phyloP scores from a whole-genome alignment of 306 rosid species.

The Delonix regia region DNA sequence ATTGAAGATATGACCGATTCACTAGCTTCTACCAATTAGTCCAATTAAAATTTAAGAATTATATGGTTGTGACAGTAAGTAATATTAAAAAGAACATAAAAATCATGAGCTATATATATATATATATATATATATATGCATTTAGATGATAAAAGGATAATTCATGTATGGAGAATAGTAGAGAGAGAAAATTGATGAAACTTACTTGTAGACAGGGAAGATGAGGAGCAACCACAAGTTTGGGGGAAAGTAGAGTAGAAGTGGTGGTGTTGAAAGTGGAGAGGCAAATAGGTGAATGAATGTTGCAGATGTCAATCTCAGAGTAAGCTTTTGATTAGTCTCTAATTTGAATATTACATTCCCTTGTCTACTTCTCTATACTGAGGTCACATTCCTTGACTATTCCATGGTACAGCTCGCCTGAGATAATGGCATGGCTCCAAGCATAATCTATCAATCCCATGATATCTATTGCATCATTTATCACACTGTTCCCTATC shows the following conservation, averaged over 20 bases:
- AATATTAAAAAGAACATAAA: too few relatives aligned
- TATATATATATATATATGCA: too few relatives aligned
- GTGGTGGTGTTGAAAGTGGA: neutral
- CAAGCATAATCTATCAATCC: conserved; percentile 67
- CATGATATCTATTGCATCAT: conserved; percentile 45
- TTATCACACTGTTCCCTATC: conserved; percentile 65
- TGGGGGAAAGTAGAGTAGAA: conserved; percentile 17
- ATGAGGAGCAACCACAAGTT: conserved; percentile 47
- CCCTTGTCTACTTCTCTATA: conserved; percentile 32
- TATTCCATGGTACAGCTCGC: conserved; percentile 36
- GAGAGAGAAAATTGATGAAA: too few relatives aligned
- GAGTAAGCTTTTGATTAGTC: conserved; percentile 41
- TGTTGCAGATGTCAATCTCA: conserved; percentile 53
- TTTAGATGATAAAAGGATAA: too few relatives aligned
- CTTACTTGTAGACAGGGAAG: conserved; percentile 57
- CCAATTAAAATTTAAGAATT: too few relatives aligned
- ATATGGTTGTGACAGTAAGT: too few relatives aligned
- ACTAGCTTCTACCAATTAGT: too few relatives aligned
- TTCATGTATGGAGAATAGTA: too few relatives aligned
- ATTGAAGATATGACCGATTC: too few relatives aligned
- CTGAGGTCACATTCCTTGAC: conserved; percentile 38
- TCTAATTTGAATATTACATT: conserved; percentile 22
- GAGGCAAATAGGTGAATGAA: conserved; percentile 58
- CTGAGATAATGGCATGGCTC: conserved; percentile 69
- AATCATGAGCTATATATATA: too few relatives aligned